Evolutionary conservation across 352 stramenopile species (phyloP), one percentile per base, ranked within the genome.

Genomic region (Aphanomyces astaci): DNA sequence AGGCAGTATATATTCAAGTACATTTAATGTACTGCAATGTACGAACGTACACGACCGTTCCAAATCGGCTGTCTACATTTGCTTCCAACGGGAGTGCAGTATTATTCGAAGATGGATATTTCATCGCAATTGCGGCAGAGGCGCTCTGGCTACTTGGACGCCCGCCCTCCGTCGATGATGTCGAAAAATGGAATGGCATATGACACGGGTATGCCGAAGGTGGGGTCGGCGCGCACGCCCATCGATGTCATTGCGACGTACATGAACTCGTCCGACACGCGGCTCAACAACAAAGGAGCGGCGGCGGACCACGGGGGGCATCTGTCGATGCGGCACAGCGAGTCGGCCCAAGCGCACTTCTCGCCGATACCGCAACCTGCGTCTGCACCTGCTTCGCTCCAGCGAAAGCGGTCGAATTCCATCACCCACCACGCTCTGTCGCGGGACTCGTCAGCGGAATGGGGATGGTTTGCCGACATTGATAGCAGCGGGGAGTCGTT

Each of bases 241-340:
- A 86, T 94, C 45, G 86, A 94, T 62, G 83, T 94, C 39, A 94
- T 94, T 67, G 86, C 86, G 51, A 94, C 86, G 2, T 94, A 94
- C 76, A 94, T 94, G 86, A 94, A 94, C 78, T 93, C 86, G 45
- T 81, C 74, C 43, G 86, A 94, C 74, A 80, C 77, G 40, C 86
- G 86, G 30, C 28, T 66, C 10, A 66, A 66, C 60, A 40, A 31
- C 11, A 66, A 66, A 19, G 22, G 17, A 4, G 60, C 17, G n/a
- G n/a, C n/a, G n/a, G n/a, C n/a, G n/a, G n/a, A n/a, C n/a, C n/a
- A n/a, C 60, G 27, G 22, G n/a, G 28, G 22, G 48, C 48, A 11
- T 28, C 17, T 24, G 48, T 55, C 48, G 9, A 55, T 55, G 48
- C 48, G 48, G 28, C 48, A 55, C 2, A 55, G 48, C 24, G 54